phyloP scores from a whole-genome alignment of 139 green algal species.

The Coccomyxa sp. region DNA sequence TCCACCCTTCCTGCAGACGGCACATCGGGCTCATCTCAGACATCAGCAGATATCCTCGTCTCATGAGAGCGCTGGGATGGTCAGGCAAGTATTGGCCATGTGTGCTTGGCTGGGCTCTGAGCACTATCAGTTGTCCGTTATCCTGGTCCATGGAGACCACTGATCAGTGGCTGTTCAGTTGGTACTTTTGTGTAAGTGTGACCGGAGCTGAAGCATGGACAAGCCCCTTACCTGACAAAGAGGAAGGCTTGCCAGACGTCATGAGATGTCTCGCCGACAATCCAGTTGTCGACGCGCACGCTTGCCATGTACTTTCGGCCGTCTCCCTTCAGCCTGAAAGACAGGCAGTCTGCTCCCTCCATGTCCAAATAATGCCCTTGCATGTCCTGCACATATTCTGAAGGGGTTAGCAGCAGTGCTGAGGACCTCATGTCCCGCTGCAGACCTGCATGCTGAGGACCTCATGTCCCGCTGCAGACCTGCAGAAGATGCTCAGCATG shows the following conservation, averaged over 20 bases:
- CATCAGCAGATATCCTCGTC: no score
- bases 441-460: neutral
- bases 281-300: conserved; percentile 54
- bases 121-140: no score
- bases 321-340: conserved; percentile 44
- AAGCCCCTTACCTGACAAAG: conserved; percentile 32
- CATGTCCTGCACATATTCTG: neutral
- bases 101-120: no score
- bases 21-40: no score
- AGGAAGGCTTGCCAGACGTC: conserved; percentile 63
- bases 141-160: no score
- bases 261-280: conserved; percentile 35
- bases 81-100: no score
- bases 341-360: conserved; percentile 39
- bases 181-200: no score
- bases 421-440: neutral
- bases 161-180: no score
- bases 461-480: neutral
- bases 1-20: conserved; percentile 29
- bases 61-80: no score
- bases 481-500: neutral
- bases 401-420: neutral
- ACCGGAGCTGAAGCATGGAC: neutral
- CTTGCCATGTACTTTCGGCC: conserved; percentile 55
- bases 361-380: conserved; percentile 30